Base-by-base conservation (phyloP, 192 early-diverging fungal species). In the Umbelopsis vinacea region DNA sequence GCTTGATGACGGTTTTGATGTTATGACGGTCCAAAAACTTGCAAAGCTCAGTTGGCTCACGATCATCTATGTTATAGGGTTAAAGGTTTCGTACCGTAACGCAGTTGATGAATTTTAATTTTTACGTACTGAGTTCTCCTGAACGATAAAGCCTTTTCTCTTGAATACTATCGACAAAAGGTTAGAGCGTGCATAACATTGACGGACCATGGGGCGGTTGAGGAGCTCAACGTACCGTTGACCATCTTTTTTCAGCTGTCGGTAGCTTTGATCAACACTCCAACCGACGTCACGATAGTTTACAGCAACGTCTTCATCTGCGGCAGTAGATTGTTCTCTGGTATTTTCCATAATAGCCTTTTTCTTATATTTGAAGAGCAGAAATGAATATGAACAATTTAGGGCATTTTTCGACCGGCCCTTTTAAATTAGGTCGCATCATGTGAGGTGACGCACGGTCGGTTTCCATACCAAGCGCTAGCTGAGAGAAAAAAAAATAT, bases 251-350 rank as follows among this genome's bases (percentile, higher is more conserved):
- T 37, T 37, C 57, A 37, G 3, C 14, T 37, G 26, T 22, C 2
- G 10, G 14, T 29, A 63, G 33, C 26, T 37, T 37, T 37, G 33
- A 19, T 29, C n/a, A 11, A 35, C 57, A 17, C 57, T 37, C 57
- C 57, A 63, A 3, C 57, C 57, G 12, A 37, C 57, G 5, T 37
- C 57, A 35, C 57, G 26, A 63, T 63, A 63, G 57, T 57, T 57
- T 23, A 63, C 26, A 15, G 17, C 19, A 3, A 63, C 57, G 1
- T 53, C 19, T 8, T 57, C 54, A 14, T 57, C 26, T 26, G 22
- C 29, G 24, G 54, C 46, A 46, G 46, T 46, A 46, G 1, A 2
- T 57, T 33, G 22, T 57, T 29, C 26, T 3, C 14, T 22, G 12
- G 26, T 29, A 29, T 29, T 15, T 29, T 33, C 26, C 26, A 29